Conservation (phyloP, 2,329 filamentous ascomycete species). For the Fusarium nurragi region DNA sequence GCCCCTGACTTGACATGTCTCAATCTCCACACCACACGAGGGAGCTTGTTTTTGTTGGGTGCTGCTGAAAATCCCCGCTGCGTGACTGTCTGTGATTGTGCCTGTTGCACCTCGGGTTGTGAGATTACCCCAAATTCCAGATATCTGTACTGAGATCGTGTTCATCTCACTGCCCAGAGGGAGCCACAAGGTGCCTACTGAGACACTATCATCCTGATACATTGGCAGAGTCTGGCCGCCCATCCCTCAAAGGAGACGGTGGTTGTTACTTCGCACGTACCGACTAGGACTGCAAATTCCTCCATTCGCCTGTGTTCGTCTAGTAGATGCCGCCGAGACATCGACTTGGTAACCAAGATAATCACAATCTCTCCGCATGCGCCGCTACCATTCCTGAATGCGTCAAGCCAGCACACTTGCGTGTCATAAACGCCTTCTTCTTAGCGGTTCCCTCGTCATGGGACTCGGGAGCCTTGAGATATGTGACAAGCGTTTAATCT, state of each 20-base stretch:
- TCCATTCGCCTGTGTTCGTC: not conserved
- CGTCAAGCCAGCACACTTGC: slow-evolving; percentile 15
- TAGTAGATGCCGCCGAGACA: not conserved
- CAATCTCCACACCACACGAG: slow-evolving; percentile 15
- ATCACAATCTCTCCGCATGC: slow-evolving; percentile 17
- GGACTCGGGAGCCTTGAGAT: not conserved
- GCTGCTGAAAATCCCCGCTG: slow-evolving; percentile 23
- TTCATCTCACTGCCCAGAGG: not conserved
- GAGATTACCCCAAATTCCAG: slow-evolving; percentile 42
- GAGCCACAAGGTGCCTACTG: slow-evolving; percentile 10
- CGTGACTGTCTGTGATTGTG: not conserved
- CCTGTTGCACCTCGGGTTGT: slow-evolving; percentile 1
- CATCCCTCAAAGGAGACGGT: slow-evolving; percentile 26
- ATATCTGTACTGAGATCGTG: not conserved
- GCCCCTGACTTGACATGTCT: slow-evolving; percentile 39
- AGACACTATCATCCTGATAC: slow-evolving; percentile 17
- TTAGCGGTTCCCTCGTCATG: not conserved
- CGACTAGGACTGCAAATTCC: not conserved
- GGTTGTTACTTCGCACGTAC: not conserved
- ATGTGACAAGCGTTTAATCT: slow-evolving; percentile 16
- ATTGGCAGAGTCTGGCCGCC: slow-evolving; percentile 4
- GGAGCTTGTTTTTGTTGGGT: slow-evolving; percentile 3
- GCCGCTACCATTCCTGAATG: slow-evolving; percentile 22
- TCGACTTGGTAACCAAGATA: slow-evolving; percentile 7
- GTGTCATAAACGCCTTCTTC: not conserved